Percentiles rank a stretch among this genome's conserved stretches.
Conservation (phyloP, 257 asterid genomes). For the Rehmannia glutinosa region DNA sequence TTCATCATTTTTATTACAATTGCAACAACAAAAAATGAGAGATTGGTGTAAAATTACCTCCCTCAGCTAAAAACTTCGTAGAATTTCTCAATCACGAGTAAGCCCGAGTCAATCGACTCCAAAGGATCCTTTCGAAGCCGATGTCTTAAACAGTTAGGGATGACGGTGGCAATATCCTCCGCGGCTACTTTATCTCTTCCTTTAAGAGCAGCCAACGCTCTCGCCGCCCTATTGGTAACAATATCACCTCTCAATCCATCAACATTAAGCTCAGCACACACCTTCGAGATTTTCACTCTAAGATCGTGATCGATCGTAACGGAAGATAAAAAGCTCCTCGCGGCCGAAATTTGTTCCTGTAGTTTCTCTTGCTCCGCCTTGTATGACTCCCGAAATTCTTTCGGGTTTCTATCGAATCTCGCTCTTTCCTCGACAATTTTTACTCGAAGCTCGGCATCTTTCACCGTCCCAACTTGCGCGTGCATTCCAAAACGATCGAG, state of each 20-base stretch:
- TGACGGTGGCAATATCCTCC: slow-evolving; percentile 85
- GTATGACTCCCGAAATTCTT: slow-evolving; percentile 69
- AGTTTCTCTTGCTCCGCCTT: slow-evolving; percentile 76
- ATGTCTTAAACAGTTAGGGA: slow-evolving; percentile 93
- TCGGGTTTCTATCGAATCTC: slow-evolving; percentile 72
- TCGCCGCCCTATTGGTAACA: slow-evolving; percentile 84
- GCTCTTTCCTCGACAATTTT: slow-evolving; percentile 95
- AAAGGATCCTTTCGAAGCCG: slow-evolving; percentile 85
- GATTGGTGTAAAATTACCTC: neutral
- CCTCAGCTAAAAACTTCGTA: slow-evolving; percentile 68
- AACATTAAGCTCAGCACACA: slow-evolving; percentile 83
- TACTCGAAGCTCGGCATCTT: slow-evolving; percentile 92
- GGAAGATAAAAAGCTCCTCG: slow-evolving; percentile 50
- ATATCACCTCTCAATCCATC: slow-evolving; percentile 94
- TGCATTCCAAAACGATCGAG: slow-evolving; percentile 98
- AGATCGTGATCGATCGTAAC: slow-evolving; percentile 73
- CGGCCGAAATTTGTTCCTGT: slow-evolving; percentile 61
- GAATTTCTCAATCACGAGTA: slow-evolving; percentile 87
- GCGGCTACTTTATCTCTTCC: slow-evolving; percentile 73
- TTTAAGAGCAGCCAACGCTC: slow-evolving; percentile 83
- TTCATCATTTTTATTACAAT: neutral
- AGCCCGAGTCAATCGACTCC: slow-evolving; percentile 92
- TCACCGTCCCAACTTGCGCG: slow-evolving; percentile 85
- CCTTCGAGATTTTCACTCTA: slow-evolving; percentile 76
- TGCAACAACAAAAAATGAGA: slow-evolving; percentile 12